Base-by-base conservation (phyloP, 1,139 yeast species). In the Hanseniaspora uvarum region DNA sequence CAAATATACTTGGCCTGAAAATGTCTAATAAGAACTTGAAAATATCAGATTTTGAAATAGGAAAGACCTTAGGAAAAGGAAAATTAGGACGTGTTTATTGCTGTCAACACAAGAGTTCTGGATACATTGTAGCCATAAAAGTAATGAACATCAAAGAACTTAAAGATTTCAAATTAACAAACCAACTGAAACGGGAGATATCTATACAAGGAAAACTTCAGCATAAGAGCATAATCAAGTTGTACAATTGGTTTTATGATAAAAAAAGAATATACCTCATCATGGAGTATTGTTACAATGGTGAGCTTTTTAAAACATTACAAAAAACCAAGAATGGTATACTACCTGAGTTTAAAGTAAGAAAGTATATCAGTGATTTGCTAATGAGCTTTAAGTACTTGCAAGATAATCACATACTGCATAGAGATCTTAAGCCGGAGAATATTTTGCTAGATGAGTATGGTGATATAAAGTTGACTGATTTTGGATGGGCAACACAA, bases 401-500 rank as follows among this genome's bases (percentile, higher is more conserved):
- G 60, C 97, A 89, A 68, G 71, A 77, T 45, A 83, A 83, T 61
- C 79, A 82, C 59, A 81, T 89, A 46, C 85, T 92, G 34, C 98
- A 92, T 64, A 75, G 98, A 57, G 98, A 89, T 65, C 78, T 89
- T 59, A 89, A 89, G 65, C 96, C 96, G 0, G 97, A 89, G 65
- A 89, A 89, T 62, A 83, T 89, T 52, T 69, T 89, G 52, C 70
- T 89, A 10, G 86, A 87, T 6, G 75, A 80, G 55, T 79, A 86
- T 63, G 85, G 87, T 60, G 74, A 75, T 37, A 74, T 89, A 52
- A 88, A 87, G 64, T 75, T 92, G 45, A 84, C 96, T 44, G 98
- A 92, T 68, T 92, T 92, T 68, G 98, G 98, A 12, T 92, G 97
- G 97, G 85, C 95, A 56, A 94, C 89, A 0, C 83, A 74, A 58